Conservation (phyloP, 129 eudicot species). For the Lactuca saligna region DNA sequence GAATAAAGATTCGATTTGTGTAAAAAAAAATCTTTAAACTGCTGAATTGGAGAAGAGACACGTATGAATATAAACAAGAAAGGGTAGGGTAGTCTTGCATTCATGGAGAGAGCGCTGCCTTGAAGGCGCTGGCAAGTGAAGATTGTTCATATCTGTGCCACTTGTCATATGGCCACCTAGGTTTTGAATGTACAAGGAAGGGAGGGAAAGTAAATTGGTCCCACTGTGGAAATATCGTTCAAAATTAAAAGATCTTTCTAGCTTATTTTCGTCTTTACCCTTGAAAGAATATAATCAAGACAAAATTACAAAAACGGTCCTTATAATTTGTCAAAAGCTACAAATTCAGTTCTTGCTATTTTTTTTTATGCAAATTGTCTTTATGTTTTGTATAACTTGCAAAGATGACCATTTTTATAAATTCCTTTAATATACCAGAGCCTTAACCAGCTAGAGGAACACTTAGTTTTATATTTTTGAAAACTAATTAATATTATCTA, state of each 20-base stretch:
- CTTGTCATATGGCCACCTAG: slow-evolving; percentile 19
- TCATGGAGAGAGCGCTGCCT: slow-evolving; percentile 34
- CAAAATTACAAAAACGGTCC: no score
- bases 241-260: neutral
- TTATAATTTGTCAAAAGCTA: no score
- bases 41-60: slow-evolving; percentile 25
- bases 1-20: slow-evolving; percentile 30
- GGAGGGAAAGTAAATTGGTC: slow-evolving; percentile 8
- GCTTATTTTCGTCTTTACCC: neutral
- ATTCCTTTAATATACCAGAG: no score
- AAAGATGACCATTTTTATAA: no score
- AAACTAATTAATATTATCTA: no score
- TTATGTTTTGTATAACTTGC: no score
- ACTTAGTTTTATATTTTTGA: no score
- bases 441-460: no score
- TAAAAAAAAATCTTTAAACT: slow-evolving; percentile 25
- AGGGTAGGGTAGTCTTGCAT: slow-evolving; percentile 30
- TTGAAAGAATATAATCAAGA: neutral
- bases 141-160: slow-evolving; percentile 23
- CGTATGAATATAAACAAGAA: slow-evolving; percentile 32
- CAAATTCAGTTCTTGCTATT: no score
- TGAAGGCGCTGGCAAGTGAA: slow-evolving; percentile 42
- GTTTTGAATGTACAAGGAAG: neutral
- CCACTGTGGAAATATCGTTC: slow-evolving; percentile 13
- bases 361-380: no score